Evolutionary conservation across 805 yeast genomes (phyloP).

Genomic region (Torulaspora maleeae): DNA sequence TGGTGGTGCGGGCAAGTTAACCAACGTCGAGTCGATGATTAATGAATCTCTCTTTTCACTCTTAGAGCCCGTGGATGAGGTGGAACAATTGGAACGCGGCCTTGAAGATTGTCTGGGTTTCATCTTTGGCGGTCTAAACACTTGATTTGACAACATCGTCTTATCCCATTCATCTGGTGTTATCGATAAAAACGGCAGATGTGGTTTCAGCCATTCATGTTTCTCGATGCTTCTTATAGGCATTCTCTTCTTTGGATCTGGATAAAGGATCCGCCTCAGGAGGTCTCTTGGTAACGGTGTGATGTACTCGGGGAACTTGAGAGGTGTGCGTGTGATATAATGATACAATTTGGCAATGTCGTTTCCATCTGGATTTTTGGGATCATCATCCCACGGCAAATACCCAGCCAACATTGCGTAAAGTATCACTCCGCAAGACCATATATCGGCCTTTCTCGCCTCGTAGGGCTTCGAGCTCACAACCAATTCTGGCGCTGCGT

Average conservation of each 20-base stretch:
- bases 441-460: slow-evolving; percentile 89
- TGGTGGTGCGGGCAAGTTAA: slow-evolving; percentile 59
- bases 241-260: slow-evolving; percentile 78
- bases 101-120: slow-evolving; percentile 18
- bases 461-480: slow-evolving; percentile 82
- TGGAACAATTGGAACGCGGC: slow-evolving; percentile 34
- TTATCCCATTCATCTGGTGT: slow-evolving; percentile 89
- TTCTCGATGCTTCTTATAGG: slow-evolving; percentile 62
- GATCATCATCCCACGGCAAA: slow-evolving; percentile 96
- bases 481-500: slow-evolving; percentile 97
- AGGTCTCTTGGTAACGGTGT: slow-evolving; percentile 88
- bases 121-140: slow-evolving; percentile 23
- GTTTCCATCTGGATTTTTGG: slow-evolving; percentile 92
- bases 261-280: slow-evolving; percentile 73
- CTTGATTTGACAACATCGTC: slow-evolving; percentile 21
- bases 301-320: slow-evolving; percentile 93
- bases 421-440: slow-evolving; percentile 94
- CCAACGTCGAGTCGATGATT: slow-evolving; percentile 32
- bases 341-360: slow-evolving; percentile 87
- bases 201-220: slow-evolving; percentile 87
- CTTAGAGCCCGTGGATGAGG: slow-evolving; percentile 40
- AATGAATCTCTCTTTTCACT: slow-evolving; percentile 39
- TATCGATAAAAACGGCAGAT: slow-evolving; percentile 73
- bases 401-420: slow-evolving; percentile 98
- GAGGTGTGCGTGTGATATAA: slow-evolving; percentile 84